Evolutionary conservation across 306 rosid genomes (phyloP), one percentile per base, ranked within the genome.

Genomic region (Fragaria nilgerrensis): DNA sequence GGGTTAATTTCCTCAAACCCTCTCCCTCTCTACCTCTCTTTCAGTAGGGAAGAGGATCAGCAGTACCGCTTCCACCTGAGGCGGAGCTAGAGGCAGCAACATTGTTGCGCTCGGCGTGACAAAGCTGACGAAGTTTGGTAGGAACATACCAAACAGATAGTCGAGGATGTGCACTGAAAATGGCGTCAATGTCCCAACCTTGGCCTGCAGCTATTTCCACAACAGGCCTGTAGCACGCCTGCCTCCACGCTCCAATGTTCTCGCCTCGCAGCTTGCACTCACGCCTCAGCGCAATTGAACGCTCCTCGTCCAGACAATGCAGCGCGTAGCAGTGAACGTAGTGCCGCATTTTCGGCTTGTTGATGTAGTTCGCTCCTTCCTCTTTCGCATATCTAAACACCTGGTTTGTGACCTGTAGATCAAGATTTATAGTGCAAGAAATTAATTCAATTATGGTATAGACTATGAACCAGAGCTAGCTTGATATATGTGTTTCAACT

Each of bases 311-410:
- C 7, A 95, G 82, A 81, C 96, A 92, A 69, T 95, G 98, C 69
- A 95, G 78, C 0, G 98, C 98, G 23, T 92, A 92, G 82, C 98
- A 94, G 71, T 92, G 98, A 52, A 95, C 98, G 68, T 95, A 95
- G 85, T 95, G 98, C n/a, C 98, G 71, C 98, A 95, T 95, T 75
- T 95, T 95, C 0, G 98, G 98, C 89, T 95, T 95, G 92, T 95
- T 95, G 6, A 95, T 95, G 88, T 95, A 90, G 80, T 91, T 92
- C 1, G 97, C 97, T 29, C 99, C 99, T 15, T 91, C 96, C 58
- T 87, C 90, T 86, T 92, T 92, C 0, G 97, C 97, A 68, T 77
- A 90, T 89, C 96, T 87, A 65, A 90, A 92, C 63, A 92, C 99
- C 74, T 95, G 96, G 76, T 92, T 95, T 44, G 97, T 92, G 79